These are phyloP conservation scores for Nannizzia gypsea DNA, from an alignment of 2,329 filamentous ascomycete species.

Conservation along the genomic window DNA sequence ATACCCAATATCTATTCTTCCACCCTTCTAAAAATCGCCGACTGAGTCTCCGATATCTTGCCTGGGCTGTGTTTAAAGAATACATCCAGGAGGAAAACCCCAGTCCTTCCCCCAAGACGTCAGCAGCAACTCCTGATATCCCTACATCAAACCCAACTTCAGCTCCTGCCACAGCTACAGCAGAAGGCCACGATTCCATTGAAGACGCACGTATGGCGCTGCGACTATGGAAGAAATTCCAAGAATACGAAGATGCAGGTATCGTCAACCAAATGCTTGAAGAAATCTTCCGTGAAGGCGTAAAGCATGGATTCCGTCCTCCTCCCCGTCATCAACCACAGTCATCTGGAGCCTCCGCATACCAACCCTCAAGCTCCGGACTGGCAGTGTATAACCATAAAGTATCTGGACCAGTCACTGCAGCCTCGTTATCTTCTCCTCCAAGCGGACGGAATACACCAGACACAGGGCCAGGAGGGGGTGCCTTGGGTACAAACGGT, in stretches of 20 bases:
- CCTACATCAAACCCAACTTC: neutral
- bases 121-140: neutral
- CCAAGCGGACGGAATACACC: conserved; percentile 32
- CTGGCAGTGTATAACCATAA: neutral
- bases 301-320: conserved; percentile 47
- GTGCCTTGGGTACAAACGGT: conserved; percentile 15
- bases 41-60: conserved; percentile 78
- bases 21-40: conserved; percentile 71
- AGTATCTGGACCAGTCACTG: neutral
- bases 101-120: conserved; percentile 6
- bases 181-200: conserved; percentile 68
- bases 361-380: neutral
- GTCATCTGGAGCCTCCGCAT: neutral
- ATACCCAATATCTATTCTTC: conserved; percentile 87
- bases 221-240: conserved; percentile 77
- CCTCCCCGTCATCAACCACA: conserved; percentile 30
- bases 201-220: conserved; percentile 88
- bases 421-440: neutral
- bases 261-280: conserved; percentile 72
- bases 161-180: conserved; percentile 10
- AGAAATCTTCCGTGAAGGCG: conserved; percentile 65
- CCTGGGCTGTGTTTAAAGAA: conserved; percentile 82
- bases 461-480: conserved; percentile 16
- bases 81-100: conserved; percentile 75
- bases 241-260: conserved; percentile 78